Evolutionary conservation across 805 yeast species (phyloP).

Genomic region (Saccharomycopsis capsularis): DNA sequence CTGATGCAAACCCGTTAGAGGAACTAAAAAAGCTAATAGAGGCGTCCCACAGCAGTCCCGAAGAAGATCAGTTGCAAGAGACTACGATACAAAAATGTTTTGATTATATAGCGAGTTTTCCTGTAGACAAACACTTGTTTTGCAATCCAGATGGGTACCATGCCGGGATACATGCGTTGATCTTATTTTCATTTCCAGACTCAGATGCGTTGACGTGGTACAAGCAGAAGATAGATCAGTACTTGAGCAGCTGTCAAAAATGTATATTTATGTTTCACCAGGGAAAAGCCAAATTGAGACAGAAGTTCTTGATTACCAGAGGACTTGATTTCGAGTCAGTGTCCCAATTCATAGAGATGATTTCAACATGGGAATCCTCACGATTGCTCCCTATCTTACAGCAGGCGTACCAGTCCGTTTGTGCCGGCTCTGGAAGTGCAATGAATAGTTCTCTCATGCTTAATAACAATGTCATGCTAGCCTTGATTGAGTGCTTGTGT

Average conservation of each 20-base stretch:
- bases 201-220: constrained; percentile 40
- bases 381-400: constrained; percentile 24
- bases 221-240: constrained; percentile 32
- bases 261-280: constrained; percentile 50
- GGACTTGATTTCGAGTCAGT: constrained; percentile 40
- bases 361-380: constrained; percentile 31
- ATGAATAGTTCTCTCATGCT: background rate
- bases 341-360: constrained; percentile 29
- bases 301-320: constrained; percentile 46
- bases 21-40: constrained; percentile 24
- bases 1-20: background rate
- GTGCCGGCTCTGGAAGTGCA: background rate
- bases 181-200: constrained; percentile 54
- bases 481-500: constrained; percentile 42
- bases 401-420: constrained; percentile 5
- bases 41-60: constrained; percentile 29
- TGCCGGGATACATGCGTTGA: constrained; percentile 46
- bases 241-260: constrained; percentile 42
- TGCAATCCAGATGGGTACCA: constrained; percentile 46
- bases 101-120: constrained; percentile 29
- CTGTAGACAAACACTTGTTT: constrained; percentile 41
- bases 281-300: constrained; percentile 44
- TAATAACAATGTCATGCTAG: constrained; percentile 17
- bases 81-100: constrained; percentile 36
- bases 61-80: constrained; percentile 31